phyloP scores from a whole-genome alignment of 345 rosid genomes.

The Aegle marmelos region DNA sequence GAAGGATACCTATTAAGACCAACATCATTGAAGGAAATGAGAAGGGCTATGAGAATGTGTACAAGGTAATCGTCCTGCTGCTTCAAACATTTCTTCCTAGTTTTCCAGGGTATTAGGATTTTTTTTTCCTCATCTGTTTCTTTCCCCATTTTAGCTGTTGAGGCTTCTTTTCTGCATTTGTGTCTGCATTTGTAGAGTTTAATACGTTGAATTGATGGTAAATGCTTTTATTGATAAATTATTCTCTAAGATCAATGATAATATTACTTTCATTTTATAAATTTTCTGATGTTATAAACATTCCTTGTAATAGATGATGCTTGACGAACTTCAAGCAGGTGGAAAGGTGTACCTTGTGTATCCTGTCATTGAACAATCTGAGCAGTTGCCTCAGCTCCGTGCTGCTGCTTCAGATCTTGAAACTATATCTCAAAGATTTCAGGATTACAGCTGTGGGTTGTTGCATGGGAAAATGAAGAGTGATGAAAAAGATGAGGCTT shows the following conservation, averaged over 20 bases:
- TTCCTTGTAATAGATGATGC: conserved; percentile 64
- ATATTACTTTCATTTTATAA: not conserved
- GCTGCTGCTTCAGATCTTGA: conserved; percentile 85
- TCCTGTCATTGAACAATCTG: conserved; percentile 86
- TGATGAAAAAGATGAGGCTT: conserved; percentile 77
- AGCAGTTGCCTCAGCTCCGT: conserved; percentile 91
- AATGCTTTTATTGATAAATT: not conserved
- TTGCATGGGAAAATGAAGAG: conserved; percentile 91
- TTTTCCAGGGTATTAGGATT: not conserved
- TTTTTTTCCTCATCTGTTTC: not conserved
- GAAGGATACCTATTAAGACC: conserved; percentile 89
- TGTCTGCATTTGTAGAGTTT: not conserved
- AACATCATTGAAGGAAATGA: conserved; percentile 57
- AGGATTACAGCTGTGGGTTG: conserved; percentile 70
- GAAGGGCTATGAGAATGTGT: conserved; percentile 57
- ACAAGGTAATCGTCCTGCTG: conserved; percentile 45
- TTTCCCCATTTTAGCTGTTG: not conserved
- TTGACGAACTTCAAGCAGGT: conserved; percentile 63
- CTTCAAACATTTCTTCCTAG: not conserved
- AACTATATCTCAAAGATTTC: conserved; percentile 52
- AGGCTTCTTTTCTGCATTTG: not conserved
- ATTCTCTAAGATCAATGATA: not conserved
- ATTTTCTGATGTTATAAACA: not conserved
- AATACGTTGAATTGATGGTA: not conserved
- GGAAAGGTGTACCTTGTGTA: conserved; percentile 87